Evolutionary conservation across 805 yeast genomes (phyloP).

Genomic region (Saturnispora ahearnii): DNA sequence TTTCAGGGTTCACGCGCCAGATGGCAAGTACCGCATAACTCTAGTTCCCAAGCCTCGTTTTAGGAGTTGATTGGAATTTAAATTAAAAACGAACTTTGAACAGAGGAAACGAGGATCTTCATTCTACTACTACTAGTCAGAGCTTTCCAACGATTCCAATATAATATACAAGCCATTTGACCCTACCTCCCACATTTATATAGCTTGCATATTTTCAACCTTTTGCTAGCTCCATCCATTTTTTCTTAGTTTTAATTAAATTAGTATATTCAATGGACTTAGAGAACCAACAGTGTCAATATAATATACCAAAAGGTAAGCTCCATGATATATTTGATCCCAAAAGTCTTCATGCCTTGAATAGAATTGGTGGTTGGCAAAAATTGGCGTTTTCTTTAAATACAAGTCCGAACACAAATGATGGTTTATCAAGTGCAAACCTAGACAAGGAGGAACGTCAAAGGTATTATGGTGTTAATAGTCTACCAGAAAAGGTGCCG

Average conservation of each 20-base stretch:
- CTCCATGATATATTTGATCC: slow-evolving; percentile 52
- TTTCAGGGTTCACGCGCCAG: background rate
- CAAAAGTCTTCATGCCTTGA: slow-evolving; percentile 39
- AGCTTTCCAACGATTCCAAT: background rate
- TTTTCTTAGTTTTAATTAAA: background rate
- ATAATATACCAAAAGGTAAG: slow-evolving; percentile 25
- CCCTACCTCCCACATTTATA: background rate
- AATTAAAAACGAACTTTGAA: background rate
- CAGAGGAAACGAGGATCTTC: background rate
- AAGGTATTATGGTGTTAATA: slow-evolving; percentile 57
- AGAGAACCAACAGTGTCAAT: slow-evolving; percentile 13
- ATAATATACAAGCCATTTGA: background rate
- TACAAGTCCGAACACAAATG: slow-evolving; percentile 25
- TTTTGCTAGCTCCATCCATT: background rate
- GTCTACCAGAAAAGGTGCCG: slow-evolving; percentile 60
- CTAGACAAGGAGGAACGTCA: slow-evolving; percentile 31
- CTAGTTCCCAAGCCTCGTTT: slow-evolving; percentile 1
- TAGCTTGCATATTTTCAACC: background rate
- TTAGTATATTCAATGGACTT: slow-evolving; percentile 9
- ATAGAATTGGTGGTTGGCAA: slow-evolving; percentile 39
- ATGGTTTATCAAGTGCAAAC: slow-evolving; percentile 34
- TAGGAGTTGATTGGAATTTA: background rate
- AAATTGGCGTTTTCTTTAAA: slow-evolving; percentile 24
- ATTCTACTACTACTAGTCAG: background rate
- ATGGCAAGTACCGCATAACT: background rate